Conservation (phyloP, 225 moss, liverwort and hornwort species). For the Ulota crispa region DNA sequence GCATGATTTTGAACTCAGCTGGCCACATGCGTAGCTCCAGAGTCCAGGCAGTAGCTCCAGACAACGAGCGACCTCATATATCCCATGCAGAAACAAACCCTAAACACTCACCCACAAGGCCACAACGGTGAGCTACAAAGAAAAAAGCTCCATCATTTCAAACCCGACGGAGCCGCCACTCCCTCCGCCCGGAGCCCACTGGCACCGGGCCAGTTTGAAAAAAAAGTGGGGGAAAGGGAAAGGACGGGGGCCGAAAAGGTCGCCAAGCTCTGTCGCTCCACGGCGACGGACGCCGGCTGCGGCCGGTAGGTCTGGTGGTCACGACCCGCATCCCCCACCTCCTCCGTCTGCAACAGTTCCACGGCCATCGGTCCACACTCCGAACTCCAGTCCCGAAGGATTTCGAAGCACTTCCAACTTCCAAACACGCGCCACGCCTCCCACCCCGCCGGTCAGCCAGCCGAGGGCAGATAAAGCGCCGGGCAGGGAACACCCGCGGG, state of each 20-base stretch:
- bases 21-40: neutral
- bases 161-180: neutral
- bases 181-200: neutral
- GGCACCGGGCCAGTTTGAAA: neutral
- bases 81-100: neutral
- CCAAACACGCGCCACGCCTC: accelerated
- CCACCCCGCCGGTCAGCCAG: accelerated
- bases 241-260: neutral
- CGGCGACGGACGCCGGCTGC: too few species aligned
- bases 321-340: too few species aligned
- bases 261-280: neutral
- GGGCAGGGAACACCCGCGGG: neutral
- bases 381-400: too few species aligned
- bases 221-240: constrained; percentile 20
- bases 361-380: too few species aligned
- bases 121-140: neutral
- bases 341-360: too few species aligned
- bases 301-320: too few species aligned
- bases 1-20: too few species aligned
- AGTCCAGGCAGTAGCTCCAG: neutral
- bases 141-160: neutral
- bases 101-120: neutral
- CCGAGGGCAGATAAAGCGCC: neutral
- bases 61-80: neutral
- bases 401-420: too few species aligned